These are phyloP conservation scores for Alternaria triticimaculans DNA, from an alignment of 2,329 filamentous ascomycete species.

Conservation along the genomic window DNA sequence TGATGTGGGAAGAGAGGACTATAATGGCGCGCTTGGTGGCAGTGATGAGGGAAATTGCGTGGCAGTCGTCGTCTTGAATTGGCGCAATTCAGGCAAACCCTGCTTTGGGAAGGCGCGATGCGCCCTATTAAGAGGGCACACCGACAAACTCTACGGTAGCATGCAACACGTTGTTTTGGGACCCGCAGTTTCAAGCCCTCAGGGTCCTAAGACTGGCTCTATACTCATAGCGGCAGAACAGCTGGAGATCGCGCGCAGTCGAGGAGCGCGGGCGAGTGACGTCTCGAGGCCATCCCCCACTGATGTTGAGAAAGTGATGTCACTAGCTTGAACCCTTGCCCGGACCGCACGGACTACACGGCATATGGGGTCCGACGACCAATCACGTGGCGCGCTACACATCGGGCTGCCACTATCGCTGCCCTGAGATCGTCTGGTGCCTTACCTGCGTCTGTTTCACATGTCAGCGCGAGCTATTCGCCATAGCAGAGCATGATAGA, in stretches of 20 bases:
- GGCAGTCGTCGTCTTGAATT: slow-evolving; percentile 8
- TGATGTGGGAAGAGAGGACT: background rate
- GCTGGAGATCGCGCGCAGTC: slow-evolving; percentile 8
- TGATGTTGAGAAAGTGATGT: slow-evolving; percentile 5
- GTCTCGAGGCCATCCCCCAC: background rate
- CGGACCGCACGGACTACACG: slow-evolving; percentile 1
- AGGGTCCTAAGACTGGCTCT: slow-evolving; percentile 3
- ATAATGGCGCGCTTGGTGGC: background rate
- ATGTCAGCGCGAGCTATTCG: background rate
- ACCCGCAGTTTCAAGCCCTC: slow-evolving; percentile 6
- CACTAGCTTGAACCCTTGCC: slow-evolving; percentile 6
- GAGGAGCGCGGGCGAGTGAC: slow-evolving; percentile 1
- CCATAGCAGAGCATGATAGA: background rate
- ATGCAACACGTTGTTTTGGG: slow-evolving; percentile 12
- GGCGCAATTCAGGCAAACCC: slow-evolving; percentile 7
- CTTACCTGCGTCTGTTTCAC: background rate
- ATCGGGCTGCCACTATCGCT: background rate
- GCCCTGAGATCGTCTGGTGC: background rate
- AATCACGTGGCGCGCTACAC: slow-evolving; percentile 1
- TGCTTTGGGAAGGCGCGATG: slow-evolving; percentile 6
- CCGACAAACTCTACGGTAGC: background rate
- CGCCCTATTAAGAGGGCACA: slow-evolving; percentile 3
- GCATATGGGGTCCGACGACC: background rate
- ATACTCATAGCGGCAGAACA: slow-evolving; percentile 4
- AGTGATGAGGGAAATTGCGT: background rate